phyloP scores from a whole-genome alignment of 2,329 filamentous ascomycete species.

The Sporothrix euskadiensis region DNA sequence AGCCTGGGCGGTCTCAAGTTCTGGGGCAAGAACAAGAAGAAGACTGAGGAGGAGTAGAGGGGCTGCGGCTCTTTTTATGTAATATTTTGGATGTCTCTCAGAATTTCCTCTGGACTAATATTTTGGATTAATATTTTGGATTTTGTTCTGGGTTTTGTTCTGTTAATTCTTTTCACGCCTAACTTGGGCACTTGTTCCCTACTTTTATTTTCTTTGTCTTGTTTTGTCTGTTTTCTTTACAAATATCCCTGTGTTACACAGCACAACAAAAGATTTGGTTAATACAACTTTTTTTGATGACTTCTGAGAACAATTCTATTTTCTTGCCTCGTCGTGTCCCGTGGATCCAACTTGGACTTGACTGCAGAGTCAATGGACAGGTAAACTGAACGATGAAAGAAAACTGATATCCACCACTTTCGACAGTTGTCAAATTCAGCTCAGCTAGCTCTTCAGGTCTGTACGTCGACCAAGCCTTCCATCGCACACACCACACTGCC shows the following conservation, averaged over 20 bases:
- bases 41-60: not conserved
- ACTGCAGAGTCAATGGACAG: too few species aligned
- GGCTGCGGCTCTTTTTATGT: not conserved
- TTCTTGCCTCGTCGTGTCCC: too few species aligned
- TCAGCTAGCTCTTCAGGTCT: not conserved
- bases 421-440: not conserved
- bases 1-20: conserved; percentile 21
- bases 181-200: not conserved
- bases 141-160: not conserved
- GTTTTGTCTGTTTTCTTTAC: not conserved
- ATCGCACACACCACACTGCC: too few species aligned
- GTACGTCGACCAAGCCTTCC: too few species aligned
- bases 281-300: not conserved
- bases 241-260: not conserved
- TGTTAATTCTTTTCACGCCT: not conserved
- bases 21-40: conserved; percentile 25
- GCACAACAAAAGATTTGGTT: not conserved
- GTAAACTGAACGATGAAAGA: too few species aligned
- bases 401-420: not conserved
- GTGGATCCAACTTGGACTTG: too few species aligned
- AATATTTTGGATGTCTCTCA: not conserved
- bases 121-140: not conserved
- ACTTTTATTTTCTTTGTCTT: not conserved
- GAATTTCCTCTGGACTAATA: not conserved
- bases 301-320: not conserved